Conservation (phyloP, 257 asterid genomes). For the Lavandula angustifolia region DNA sequence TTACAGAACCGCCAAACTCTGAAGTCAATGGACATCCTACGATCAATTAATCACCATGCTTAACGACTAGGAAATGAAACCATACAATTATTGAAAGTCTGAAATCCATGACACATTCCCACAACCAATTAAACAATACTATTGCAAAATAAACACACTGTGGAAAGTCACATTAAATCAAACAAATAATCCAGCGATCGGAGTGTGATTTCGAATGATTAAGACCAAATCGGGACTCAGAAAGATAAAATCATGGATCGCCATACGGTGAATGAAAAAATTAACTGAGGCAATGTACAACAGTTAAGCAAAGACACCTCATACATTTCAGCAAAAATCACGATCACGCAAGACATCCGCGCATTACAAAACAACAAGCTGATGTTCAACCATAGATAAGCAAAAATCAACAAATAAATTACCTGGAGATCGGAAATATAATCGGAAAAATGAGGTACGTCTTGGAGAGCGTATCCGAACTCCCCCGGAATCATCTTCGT, state of each 20-base stretch:
- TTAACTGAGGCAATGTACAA: background rate
- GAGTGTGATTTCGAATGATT: no score
- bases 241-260: background rate
- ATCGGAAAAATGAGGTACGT: slow-evolving; percentile 87
- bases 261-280: background rate
- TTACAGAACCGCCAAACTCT: slow-evolving; percentile 9
- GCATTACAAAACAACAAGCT: background rate
- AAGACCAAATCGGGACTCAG: background rate
- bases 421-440: slow-evolving; percentile 80
- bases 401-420: background rate
- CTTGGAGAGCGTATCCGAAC: slow-evolving; percentile 78
- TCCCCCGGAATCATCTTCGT: slow-evolving; percentile 71
- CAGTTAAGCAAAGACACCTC: slow-evolving; percentile 20
- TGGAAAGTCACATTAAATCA: background rate
- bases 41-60: background rate
- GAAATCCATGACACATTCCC: background rate
- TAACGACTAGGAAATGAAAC: background rate
- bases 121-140: background rate
- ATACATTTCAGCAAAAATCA: background rate
- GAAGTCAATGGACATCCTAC: slow-evolving; percentile 4
- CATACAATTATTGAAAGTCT: background rate
- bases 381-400: background rate
- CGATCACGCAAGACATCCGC: slow-evolving; percentile 17
- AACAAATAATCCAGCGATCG: slow-evolving; percentile 13
- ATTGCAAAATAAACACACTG: background rate